Evolutionary conservation across 192 early-diverging fungal species (phyloP).

Genomic region (Diversispora epigaea): DNA sequence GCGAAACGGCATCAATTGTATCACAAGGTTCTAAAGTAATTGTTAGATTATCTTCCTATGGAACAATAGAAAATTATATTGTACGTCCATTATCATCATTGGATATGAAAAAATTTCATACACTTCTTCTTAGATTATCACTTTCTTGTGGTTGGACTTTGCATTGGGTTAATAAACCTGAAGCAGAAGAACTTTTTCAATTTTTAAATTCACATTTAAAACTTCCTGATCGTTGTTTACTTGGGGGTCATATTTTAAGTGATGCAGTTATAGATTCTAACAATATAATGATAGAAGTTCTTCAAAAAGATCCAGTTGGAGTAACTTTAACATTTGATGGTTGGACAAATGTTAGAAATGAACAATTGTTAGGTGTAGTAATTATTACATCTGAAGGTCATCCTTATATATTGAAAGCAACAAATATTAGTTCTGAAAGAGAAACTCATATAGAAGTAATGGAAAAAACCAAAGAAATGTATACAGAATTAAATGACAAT

Average conservation of each 20-base stretch:
- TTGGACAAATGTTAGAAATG: constrained; percentile 9
- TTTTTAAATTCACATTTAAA: constrained; percentile 10
- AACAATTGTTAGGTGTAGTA: constrained; percentile 3
- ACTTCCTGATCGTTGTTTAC: constrained; percentile 13
- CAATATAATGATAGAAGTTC: not conserved
- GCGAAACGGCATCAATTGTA: no score
- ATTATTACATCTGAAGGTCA: constrained; percentile 1
- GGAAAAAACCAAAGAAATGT: constrained; percentile 4
- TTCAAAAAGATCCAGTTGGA: not conserved
- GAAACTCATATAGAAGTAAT: constrained; percentile 1
- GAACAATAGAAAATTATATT: not conserved
- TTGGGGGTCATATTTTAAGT: no score
- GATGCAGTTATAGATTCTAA: not conserved
- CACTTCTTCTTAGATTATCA: not conserved
- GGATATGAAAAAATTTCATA: not conserved
- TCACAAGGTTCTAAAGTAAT: no score
- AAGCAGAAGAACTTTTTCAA: constrained; percentile 10
- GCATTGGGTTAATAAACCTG: constrained; percentile 3
- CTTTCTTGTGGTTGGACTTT: not conserved
- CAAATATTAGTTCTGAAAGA: not conserved
- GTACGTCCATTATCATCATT: not conserved
- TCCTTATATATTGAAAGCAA: not conserved
- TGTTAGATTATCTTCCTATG: not conserved
- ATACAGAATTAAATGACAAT: not conserved
- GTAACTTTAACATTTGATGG: constrained; percentile 13